Conservation (phyloP, 768 basidiomycete genomes). For the Rhodotorula paludigena region DNA sequence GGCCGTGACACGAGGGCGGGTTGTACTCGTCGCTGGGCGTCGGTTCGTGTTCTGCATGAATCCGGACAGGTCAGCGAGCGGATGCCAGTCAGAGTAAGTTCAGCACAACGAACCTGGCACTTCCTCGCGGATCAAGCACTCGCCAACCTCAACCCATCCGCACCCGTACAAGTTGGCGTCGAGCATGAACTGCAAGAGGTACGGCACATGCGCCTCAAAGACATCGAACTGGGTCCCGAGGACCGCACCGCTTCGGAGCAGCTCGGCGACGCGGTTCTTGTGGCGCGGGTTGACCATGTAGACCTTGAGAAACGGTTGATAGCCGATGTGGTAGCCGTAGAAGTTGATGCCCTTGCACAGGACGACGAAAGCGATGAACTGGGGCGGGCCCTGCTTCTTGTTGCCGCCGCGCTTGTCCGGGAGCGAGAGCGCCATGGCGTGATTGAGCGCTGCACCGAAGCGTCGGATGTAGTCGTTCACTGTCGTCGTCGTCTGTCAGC, state of each 20-base stretch:
- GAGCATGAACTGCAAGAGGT: conserved; percentile 82
- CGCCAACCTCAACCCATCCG: conserved; percentile 70
- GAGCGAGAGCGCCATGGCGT: conserved; percentile 75
- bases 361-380: conserved; percentile 61
- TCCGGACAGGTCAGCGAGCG: too few species aligned
- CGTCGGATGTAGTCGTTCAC: conserved; percentile 68
- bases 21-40: conserved; percentile 8
- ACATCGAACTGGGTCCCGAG: conserved; percentile 55
- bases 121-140: conserved; percentile 52
- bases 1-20: conserved; percentile 19
- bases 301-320: conserved; percentile 84
- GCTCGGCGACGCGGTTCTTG: conserved; percentile 64
- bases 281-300: conserved; percentile 65
- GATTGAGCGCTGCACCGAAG: conserved; percentile 70
- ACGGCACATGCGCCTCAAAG: conserved; percentile 87
- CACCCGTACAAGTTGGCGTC: conserved; percentile 95
- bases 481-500: conserved; percentile 43
- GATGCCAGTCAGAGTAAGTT: not conserved
- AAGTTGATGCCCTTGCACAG: conserved; percentile 92
- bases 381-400: conserved; percentile 39
- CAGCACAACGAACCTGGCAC: conserved; percentile 46
- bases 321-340: conserved; percentile 84
- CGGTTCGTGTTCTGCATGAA: conserved; percentile 6
- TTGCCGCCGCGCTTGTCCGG: conserved; percentile 58
- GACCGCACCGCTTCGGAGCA: conserved; percentile 75